Evolutionary conservation across 306 rosid genomes (phyloP), one percentile per base, ranked within the genome.

Genomic region (Datisca glomerata): DNA sequence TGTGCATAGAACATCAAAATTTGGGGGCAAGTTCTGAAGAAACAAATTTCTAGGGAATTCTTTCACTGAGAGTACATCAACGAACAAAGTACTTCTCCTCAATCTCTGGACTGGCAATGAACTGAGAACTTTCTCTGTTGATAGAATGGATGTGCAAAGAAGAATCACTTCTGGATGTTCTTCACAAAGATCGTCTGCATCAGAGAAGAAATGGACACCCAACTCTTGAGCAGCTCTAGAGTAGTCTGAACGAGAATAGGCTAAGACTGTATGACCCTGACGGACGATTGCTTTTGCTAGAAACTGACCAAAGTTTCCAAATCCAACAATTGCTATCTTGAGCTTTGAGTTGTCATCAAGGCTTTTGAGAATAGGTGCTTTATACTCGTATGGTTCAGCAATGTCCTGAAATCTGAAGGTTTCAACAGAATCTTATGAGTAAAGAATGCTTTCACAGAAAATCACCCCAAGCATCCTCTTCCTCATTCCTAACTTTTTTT

Each of bases 231-330:
- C 96, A 44, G 55, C 78, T 3, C 40, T 65, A 35, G 78, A 79
- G 63, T 86, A 73, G 59, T 86, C 81, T 3, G 92, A 25, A 27
- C 94, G 68, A 37, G 96, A 86, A 70, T 75, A 76, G 18, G 86
- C 96, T 19, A 86, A 51, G 19, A 81, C 86, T 5, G 45, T 55
- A 66, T 86, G 94, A 13, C 96, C 96, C 36, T 71, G 96, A 6
- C 54, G 57, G 3, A 56, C 68, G 11, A 86, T 25, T 12, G 81
- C 48, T 66, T 81, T 75, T 2, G 93, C 93, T 45, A 81, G 81
- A 50, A 86, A 86, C 63, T 86, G 94, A n/a, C 96, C 94, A 3
- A 73, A 86, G 62, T 86, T 86, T 9, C 96, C 96, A 49, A 86
- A 86, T 29, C 96, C 96, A 51, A 86, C 37, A 1, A 86, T 43